phyloP scores from a whole-genome alignment of 768 basidiomycete genomes.

The Kwoniella pini region DNA sequence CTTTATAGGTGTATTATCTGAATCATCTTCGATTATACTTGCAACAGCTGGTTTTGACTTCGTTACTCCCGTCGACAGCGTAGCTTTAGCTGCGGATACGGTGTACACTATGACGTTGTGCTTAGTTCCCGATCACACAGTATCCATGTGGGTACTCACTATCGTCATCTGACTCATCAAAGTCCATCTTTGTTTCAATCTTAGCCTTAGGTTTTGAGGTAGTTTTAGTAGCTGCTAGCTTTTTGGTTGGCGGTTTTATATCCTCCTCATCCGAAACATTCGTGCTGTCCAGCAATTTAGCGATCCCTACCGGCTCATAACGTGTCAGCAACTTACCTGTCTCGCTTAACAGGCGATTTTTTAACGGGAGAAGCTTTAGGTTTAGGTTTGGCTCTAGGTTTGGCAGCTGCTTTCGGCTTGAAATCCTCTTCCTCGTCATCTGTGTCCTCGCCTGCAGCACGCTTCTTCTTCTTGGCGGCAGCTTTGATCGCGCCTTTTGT shows the following conservation, averaged over 20 bases:
- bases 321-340: slow-evolving; percentile 21
- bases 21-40: slow-evolving; percentile 19
- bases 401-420: slow-evolving; percentile 60
- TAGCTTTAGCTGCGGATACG: slow-evolving; percentile 26
- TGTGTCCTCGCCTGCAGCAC: slow-evolving; percentile 47
- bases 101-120: slow-evolving; percentile 24
- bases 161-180: slow-evolving; percentile 42
- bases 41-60: slow-evolving; percentile 26
- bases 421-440: slow-evolving; percentile 63
- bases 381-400: slow-evolving; percentile 44
- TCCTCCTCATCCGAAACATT: slow-evolving; percentile 38
- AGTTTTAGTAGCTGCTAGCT: slow-evolving; percentile 50
- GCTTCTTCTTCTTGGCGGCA: slow-evolving; percentile 56
- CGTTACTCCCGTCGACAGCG: background rate
- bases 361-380: slow-evolving; percentile 33
- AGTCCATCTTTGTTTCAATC: slow-evolving; percentile 26
- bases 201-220: slow-evolving; percentile 34
- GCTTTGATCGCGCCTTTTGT: slow-evolving; percentile 58
- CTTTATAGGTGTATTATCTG: slow-evolving; percentile 32
- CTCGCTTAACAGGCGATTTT: slow-evolving; percentile 29
- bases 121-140: background rate
- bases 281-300: background rate
- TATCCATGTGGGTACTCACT: slow-evolving; percentile 18
- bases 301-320: background rate
- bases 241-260: slow-evolving; percentile 52